Evolutionary conservation across 225 moss, liverwort and hornwort species (phyloP).

Genomic region (Climacium dendroides): DNA sequence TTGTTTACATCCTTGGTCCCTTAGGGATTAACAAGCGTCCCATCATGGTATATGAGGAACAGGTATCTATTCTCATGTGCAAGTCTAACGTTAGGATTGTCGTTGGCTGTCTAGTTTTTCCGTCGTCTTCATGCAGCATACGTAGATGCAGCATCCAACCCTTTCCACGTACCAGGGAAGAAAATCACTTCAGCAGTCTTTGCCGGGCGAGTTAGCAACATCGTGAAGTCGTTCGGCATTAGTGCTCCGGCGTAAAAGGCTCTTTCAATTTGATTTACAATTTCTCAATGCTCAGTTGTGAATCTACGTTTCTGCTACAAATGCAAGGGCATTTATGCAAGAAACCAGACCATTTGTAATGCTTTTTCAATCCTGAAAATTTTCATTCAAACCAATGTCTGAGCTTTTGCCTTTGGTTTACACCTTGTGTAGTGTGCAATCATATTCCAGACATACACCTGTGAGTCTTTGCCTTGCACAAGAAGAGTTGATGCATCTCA

Average conservation of each 20-base stretch:
- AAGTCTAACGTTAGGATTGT: neutral
- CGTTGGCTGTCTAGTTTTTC: conserved; percentile 59
- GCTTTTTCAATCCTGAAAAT: neutral
- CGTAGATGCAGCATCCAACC: conserved; percentile 90
- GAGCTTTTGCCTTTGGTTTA: neutral
- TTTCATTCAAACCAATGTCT: neutral
- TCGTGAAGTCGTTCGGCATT: conserved; percentile 71
- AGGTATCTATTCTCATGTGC: neutral
- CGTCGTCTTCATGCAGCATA: conserved; percentile 84
- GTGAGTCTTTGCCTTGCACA: neutral
- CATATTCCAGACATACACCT: neutral
- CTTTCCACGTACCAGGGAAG: conserved; percentile 95
- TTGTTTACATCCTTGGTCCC: neutral
- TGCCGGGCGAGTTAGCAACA: conserved; percentile 66
- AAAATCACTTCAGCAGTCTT: conserved; percentile 79
- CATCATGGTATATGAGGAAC: neutral
- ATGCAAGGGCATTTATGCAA: neutral
- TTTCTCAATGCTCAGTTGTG: neutral
- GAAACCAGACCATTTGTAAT: neutral
- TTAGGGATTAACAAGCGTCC: neutral
- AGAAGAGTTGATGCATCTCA: neutral
- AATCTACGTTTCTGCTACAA: neutral
- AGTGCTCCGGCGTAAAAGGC: conserved; percentile 14
- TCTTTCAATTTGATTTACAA: neutral
- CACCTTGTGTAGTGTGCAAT: neutral